Conservation (phyloP, 2,329 filamentous ascomycete genomes). For the Aspergillus neotritici region DNA sequence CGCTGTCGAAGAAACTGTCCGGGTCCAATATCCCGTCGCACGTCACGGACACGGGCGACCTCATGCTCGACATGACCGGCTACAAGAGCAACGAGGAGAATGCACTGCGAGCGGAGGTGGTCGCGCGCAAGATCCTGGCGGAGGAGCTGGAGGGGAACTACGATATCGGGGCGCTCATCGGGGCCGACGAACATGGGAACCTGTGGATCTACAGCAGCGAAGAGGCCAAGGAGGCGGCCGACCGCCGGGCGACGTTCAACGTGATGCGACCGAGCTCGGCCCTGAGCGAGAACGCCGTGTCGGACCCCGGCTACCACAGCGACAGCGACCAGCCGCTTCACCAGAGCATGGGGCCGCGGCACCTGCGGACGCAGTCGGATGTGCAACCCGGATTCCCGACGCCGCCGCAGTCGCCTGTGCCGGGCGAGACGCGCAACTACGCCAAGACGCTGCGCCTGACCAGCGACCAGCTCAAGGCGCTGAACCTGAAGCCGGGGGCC, state of each 20-base stretch:
- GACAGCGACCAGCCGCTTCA: constrained; percentile 66
- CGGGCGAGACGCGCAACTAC: constrained; percentile 74
- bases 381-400: constrained; percentile 63
- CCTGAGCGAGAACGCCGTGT: constrained; percentile 70
- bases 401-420: constrained; percentile 50
- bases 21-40: constrained; percentile 87
- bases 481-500: constrained; percentile 75
- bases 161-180: constrained; percentile 91
- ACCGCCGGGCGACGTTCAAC: constrained; percentile 54
- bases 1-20: constrained; percentile 79
- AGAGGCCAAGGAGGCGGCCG: constrained; percentile 85
- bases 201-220: constrained; percentile 99
- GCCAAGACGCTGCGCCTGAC: constrained; percentile 94
- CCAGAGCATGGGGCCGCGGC: constrained; percentile 55
- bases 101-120: constrained; percentile 82
- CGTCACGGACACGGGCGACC: constrained; percentile 85
- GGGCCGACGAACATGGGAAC: constrained; percentile 90
- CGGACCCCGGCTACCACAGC: constrained; percentile 92
- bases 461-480: constrained; percentile 84
- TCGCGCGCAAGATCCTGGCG: constrained; percentile 84
- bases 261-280: constrained; percentile 47
- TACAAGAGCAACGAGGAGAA: constrained; percentile 95
- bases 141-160: constrained; percentile 93
- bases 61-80: constrained; percentile 97
- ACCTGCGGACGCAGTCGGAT: constrained; percentile 57